Percentiles rank a stretch among this genome's conserved stretches.
Evolutionary conservation across 352 stramenopile species (phyloP).

Genomic region (Hyaloperonospora arabidopsidis): DNA sequence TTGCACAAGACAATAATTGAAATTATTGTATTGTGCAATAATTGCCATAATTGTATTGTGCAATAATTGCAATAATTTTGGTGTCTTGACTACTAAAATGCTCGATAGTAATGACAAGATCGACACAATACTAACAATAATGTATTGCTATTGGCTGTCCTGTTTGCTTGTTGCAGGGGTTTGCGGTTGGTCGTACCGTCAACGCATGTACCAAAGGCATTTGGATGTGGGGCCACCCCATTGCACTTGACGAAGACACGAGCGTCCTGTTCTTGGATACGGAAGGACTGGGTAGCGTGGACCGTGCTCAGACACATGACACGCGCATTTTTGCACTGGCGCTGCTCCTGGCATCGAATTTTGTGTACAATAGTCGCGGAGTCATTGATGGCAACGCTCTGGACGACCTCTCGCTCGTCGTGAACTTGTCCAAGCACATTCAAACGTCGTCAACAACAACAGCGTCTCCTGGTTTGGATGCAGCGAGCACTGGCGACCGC

Average conservation of each 20-base stretch:
- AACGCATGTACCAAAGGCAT: constrained; percentile 89
- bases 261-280: constrained; percentile 85
- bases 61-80: no score
- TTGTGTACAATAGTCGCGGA: constrained; percentile 88
- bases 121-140: no score
- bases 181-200: constrained; percentile 76
- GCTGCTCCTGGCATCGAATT: constrained; percentile 76
- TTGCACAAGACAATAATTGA: no score
- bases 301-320: constrained; percentile 84
- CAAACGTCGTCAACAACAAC: constrained; percentile 42
- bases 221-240: constrained; percentile 85
- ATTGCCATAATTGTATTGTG: no score
- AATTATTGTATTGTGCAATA: no score
- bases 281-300: constrained; percentile 76
- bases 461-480: constrained; percentile 4
- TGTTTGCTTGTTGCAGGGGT: constrained; percentile 37
- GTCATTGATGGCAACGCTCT: constrained; percentile 87
- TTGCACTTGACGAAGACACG: constrained; percentile 61
- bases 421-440: constrained; percentile 88
- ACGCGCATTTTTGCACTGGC: constrained; percentile 86
- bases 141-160: no score
- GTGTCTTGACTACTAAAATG: no score
- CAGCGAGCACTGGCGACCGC: constrained; percentile 20
- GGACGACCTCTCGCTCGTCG: constrained; percentile 85
- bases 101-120: no score